A percentile compares a stretch with the other conserved stretches of the same genome.
phyloP scores from a whole-genome alignment of 345 rosid species.

The Jatropha curcas region DNA sequence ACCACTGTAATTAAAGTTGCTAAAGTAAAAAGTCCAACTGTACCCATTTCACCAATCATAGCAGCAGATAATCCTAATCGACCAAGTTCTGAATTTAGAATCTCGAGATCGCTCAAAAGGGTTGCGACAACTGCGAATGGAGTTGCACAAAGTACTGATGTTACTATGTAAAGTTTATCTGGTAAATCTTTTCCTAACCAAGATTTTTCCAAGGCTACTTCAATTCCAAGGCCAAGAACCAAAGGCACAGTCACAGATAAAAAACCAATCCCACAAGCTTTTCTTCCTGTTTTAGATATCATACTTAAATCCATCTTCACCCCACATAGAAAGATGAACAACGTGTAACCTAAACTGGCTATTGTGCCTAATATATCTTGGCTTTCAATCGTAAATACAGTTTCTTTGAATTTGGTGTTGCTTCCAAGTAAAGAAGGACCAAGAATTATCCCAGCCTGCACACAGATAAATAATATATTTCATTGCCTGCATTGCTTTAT shows the following conservation, averaged over 20 bases:
- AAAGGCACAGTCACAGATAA: background rate
- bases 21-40: background rate
- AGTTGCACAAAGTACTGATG: conserved; percentile 12
- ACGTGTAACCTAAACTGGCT: conserved; percentile 13
- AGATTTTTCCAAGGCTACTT: background rate
- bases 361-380: background rate
- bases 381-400: conserved; percentile 4
- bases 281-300: conserved; percentile 19
- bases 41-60: conserved; percentile 17
- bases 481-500: background rate
- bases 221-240: background rate
- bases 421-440: background rate
- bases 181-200: background rate
- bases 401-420: background rate
- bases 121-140: conserved; percentile 19
- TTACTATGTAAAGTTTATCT: background rate
- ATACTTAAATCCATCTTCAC: conserved; percentile 31
- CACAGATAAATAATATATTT: too few relatives aligned
- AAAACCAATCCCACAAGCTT: conserved; percentile 9
- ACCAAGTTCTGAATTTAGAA: conserved; percentile 36
- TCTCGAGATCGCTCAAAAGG: conserved; percentile 20
- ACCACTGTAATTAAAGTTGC: background rate
- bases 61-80: conserved; percentile 29
- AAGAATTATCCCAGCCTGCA: conserved; percentile 12
- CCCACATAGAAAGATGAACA: conserved; percentile 28